Evolutionary conservation across 2,329 filamentous ascomycete species (phyloP).

Genomic region (Alternaria alternata): DNA sequence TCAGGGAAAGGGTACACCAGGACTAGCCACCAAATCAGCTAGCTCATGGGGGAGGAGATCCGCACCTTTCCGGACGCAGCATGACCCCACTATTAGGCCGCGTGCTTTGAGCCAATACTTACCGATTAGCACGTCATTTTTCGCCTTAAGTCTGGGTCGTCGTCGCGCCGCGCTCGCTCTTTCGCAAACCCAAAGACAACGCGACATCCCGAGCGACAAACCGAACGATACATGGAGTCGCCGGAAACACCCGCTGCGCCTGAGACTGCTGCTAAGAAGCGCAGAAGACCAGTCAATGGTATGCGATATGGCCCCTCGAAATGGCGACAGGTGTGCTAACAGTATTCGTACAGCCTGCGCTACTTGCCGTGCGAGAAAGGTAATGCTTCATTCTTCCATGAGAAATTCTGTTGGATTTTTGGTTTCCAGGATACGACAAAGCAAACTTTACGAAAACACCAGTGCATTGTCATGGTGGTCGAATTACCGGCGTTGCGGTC

Average conservation of each 20-base stretch:
- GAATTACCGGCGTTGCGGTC: background rate
- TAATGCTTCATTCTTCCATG: conserved; percentile 6
- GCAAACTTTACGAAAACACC: background rate
- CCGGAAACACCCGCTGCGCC: conserved; percentile 17
- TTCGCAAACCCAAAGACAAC: conserved; percentile 16
- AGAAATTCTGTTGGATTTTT: background rate
- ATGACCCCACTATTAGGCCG: conserved; percentile 10
- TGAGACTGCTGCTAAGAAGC: conserved; percentile 29
- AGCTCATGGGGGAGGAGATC: background rate
- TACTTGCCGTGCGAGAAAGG: conserved; percentile 31
- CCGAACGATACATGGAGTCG: conserved; percentile 21
- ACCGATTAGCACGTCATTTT: conserved; percentile 21
- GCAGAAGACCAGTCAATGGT: conserved; percentile 40
- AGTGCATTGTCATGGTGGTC: background rate
- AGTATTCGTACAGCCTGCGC: conserved; percentile 20
- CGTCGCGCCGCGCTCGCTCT: conserved; percentile 11
- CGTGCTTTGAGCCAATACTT: conserved; percentile 17
- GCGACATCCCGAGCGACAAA: conserved; percentile 24
- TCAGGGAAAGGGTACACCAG: background rate
- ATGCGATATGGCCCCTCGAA: conserved; percentile 11
- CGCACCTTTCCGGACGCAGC: conserved; percentile 4
- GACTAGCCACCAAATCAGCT: background rate
- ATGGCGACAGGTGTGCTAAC: conserved; percentile 11
- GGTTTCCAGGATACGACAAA: background rate
- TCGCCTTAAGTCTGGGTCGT: conserved; percentile 21